Percentiles rank a stretch among this genome's conserved stretches.
phyloP scores from a whole-genome alignment of 352 stramenopile species.

The Globisporangium cylindrosporum region DNA sequence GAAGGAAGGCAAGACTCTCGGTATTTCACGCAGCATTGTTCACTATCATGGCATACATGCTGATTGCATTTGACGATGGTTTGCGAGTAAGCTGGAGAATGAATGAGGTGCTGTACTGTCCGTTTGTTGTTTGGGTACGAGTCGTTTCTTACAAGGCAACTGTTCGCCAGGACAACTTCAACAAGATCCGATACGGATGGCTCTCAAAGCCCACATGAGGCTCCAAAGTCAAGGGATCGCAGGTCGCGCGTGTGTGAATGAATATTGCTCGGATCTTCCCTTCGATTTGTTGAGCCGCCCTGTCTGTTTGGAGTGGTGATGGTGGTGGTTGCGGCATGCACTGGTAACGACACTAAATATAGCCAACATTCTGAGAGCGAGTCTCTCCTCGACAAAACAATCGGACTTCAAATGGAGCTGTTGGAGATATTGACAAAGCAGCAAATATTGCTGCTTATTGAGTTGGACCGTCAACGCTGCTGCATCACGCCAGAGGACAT shows the following conservation, averaged over 20 bases:
- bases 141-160: background rate
- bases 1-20: background rate
- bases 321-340: background rate
- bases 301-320: background rate
- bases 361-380: background rate
- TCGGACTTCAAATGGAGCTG: background rate
- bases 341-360: background rate
- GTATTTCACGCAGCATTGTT: too few relatives aligned
- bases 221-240: background rate
- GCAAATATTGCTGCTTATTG: background rate
- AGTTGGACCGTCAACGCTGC: background rate
- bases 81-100: background rate
- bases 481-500: background rate
- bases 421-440: background rate
- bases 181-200: background rate
- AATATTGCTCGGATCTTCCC: background rate
- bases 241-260: background rate
- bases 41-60: background rate
- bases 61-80: background rate
- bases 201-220: background rate
- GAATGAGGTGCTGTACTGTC: too few relatives aligned
- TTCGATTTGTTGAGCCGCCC: background rate
- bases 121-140: background rate
- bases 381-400: background rate
- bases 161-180: slow-evolving; percentile 1